Evolutionary conservation across 768 basidiomycete species (phyloP).

Genomic region (Kwoniella dendrophila): DNA sequence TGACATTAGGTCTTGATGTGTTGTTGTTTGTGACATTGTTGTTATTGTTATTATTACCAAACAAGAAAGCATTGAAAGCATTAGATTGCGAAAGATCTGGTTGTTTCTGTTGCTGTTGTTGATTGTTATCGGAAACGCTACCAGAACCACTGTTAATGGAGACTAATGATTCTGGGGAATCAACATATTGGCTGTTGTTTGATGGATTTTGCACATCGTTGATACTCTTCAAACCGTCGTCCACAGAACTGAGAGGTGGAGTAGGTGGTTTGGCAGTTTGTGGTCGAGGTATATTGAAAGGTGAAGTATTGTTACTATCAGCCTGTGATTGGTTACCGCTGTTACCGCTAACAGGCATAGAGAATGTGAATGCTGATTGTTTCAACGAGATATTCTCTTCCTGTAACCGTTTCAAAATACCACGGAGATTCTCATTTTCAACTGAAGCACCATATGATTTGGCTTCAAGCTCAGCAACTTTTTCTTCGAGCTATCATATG

Average conservation of each 20-base stretch:
- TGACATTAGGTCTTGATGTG: constrained; percentile 1
- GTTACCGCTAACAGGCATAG: constrained; percentile 63
- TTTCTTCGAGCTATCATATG: constrained; percentile 74
- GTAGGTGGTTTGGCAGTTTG: constrained; percentile 36
- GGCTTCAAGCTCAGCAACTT: constrained; percentile 80
- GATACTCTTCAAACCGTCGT: constrained; percentile 34
- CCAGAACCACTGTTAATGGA: constrained; percentile 26
- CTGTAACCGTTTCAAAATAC: constrained; percentile 79
- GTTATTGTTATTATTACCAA: constrained; percentile 14
- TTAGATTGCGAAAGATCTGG: constrained; percentile 23
- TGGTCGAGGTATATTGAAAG: constrained; percentile 1
- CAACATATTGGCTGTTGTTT: constrained; percentile 19
- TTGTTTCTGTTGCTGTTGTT: constrained; percentile 4
- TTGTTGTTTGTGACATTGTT: constrained; percentile 4
- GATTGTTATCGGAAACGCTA: constrained; percentile 11
- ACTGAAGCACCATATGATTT: constrained; percentile 71
- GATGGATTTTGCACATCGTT: constrained; percentile 28
- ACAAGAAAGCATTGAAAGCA: constrained; percentile 32
- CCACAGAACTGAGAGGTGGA: constrained; percentile 31
- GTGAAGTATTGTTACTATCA: constrained; percentile 6
- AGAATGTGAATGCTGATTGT: constrained; percentile 79
- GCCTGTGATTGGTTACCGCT: constrained; percentile 11
- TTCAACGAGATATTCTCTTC: constrained; percentile 83
- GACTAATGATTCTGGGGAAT: constrained; percentile 35
- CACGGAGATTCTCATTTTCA: constrained; percentile 88